These are phyloP conservation scores for Conoideocrella luteorostrata DNA, from an alignment of 2,329 filamentous ascomycete species.

Conservation along the genomic window DNA sequence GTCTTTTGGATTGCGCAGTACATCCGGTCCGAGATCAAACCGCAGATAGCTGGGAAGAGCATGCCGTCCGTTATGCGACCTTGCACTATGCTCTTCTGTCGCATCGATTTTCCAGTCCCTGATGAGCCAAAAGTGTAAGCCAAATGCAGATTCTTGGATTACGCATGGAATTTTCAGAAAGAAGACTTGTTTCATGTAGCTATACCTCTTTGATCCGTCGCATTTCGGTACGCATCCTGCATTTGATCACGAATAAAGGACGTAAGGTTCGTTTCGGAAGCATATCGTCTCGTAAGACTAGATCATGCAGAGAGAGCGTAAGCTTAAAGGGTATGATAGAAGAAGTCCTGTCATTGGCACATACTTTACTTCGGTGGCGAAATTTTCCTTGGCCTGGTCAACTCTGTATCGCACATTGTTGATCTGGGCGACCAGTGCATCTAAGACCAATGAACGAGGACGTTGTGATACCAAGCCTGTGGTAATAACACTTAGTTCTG, in stretches of 20 bases:
- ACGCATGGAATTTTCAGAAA: neutral
- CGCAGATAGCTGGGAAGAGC: neutral
- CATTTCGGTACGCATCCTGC: neutral
- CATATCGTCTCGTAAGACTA: constrained; percentile 1
- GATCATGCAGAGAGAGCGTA: no score
- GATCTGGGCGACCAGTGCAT: neutral
- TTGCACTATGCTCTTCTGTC: neutral
- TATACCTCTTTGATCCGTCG: neutral
- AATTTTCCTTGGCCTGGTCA: neutral
- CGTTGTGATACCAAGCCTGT: neutral
- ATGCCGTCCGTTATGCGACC: neutral
- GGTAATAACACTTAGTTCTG: neutral
- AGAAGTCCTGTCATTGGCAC: neutral
- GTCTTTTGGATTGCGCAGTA: neutral
- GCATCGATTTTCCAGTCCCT: neutral
- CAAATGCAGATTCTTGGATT: neutral
- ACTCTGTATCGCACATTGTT: neutral
- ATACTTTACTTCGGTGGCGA: neutral
- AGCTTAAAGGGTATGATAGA: no score
- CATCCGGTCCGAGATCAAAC: neutral
- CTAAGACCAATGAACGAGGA: neutral
- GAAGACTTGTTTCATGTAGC: neutral
- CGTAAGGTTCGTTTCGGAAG: neutral
- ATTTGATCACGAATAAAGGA: neutral
- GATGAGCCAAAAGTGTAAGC: no score